Evolutionary conservation across 768 basidiomycete genomes (phyloP).

Genomic region (Austroboletus eburneus): DNA sequence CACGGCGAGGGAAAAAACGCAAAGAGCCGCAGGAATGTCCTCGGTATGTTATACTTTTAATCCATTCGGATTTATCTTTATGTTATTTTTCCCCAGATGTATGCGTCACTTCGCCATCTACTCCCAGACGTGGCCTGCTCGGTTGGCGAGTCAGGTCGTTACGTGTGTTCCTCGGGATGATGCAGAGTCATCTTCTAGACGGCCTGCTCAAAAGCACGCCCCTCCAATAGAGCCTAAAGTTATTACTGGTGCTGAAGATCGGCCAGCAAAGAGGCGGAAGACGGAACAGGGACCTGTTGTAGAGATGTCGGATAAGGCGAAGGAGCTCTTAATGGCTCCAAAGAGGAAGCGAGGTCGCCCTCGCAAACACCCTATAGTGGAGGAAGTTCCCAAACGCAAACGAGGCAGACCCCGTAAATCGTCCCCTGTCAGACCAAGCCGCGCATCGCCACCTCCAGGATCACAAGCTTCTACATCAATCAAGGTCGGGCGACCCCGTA

Average conservation of each 20-base stretch:
- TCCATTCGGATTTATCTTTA: conserved; percentile 23
- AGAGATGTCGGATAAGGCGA: conserved; percentile 33
- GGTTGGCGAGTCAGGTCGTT: conserved; percentile 47
- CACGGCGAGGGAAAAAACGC: conserved; percentile 47
- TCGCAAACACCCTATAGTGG: conserved; percentile 31
- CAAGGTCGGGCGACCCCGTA: conserved; percentile 9
- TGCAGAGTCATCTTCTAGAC: conserved; percentile 35
- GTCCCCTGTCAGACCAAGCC: conserved; percentile 14
- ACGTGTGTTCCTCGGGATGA: conserved; percentile 46
- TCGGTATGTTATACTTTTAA: conserved; percentile 42
- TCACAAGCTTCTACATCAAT: conserved; percentile 8
- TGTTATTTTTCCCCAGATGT: conserved; percentile 45
- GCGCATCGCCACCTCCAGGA: conserved; percentile 9
- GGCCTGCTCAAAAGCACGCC: conserved; percentile 48
- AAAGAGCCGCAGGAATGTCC: conserved; percentile 70
- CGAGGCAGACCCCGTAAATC: conserved; percentile 33
- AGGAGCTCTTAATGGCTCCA: conserved; percentile 27
- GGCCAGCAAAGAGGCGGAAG: conserved; percentile 48
- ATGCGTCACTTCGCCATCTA: conserved; percentile 81
- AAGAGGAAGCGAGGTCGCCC: conserved; percentile 34
- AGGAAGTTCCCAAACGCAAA: conserved; percentile 32
- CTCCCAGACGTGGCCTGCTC: conserved; percentile 64
- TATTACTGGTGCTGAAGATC: conserved; percentile 39
- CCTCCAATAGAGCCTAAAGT: conserved; percentile 55
- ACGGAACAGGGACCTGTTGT: conserved; percentile 32